Evolutionary conservation across 805 yeast genomes (phyloP), one percentile per base, ranked within the genome.

Genomic region (Starmerella apis): DNA sequence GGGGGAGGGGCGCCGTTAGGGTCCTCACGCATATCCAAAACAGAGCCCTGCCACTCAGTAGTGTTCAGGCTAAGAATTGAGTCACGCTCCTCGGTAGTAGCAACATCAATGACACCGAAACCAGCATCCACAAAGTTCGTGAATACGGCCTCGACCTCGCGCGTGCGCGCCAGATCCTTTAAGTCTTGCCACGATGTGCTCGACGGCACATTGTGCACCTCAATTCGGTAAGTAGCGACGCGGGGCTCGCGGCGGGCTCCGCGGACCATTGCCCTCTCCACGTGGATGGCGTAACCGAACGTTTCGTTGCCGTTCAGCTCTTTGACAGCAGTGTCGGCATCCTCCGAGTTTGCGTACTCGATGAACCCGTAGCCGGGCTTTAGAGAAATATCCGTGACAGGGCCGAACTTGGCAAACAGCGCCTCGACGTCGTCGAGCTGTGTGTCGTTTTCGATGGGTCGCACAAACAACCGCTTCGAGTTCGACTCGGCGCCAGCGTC

Each of bases 41-140:
- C 70, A 47, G 77, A 65, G 58, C 87, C 95, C 64, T 77, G 77
- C 73, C 78, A 80, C 54, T 81, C 90, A 54, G 78, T 71, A 58
- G 54, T 95, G 64, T 86, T 87, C 59, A 92, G 71, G 51, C 76
- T 76, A 19, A 92, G 90, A n/a, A 90, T 95, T 61, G 79, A 68
- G 10, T 88, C 80, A 10, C 97, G 87, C 64, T 92, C 98, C 51
- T 85, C 95, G 20, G 94, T 79, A 30, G 90, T 81, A 33, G 94
- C 83, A 65, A 92, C 92, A 66, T 92, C 94, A 4, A 97, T 97
- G 72, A 92, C 55, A 49, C 68, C 72, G 23, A 50, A 46, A 24
- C 46, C 51, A 38, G 63, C 59, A 38, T 68, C 67, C 43, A 65
- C 71, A 23, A 68, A 65, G 49, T 66, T 67, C 23, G 72, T 62